Evolutionary conservation across 1,284 basidiomycete genomes (phyloP), one percentile per base, ranked within the genome.

Genomic region (Acaromyces ingoldii): DNA sequence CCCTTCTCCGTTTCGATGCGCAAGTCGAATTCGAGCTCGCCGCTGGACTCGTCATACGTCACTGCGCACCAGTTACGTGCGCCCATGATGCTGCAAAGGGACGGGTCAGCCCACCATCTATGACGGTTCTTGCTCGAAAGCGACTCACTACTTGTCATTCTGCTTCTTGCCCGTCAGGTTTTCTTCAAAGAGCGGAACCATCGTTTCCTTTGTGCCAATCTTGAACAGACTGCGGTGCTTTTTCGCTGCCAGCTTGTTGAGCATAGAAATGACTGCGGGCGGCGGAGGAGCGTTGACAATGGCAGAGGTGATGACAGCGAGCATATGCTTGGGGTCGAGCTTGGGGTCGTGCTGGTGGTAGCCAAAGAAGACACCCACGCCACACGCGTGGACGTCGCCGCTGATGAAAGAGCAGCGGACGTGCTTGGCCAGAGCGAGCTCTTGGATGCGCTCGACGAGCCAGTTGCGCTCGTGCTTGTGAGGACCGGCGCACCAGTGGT

Each of bases 51-150:
- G 37, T 87, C 81, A 77, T 83, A 86, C 28, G 82, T 78, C 4
- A 88, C 83, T n/a, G 81, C 81, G 64, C 89, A 87, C 84, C 90
- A 98, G 76, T 98, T 98, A 37, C 93, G 82, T 44, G 84, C 81
- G 1, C 88, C 87, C 82, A 91, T 91, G 52, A 92, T 85, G 68
- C 81, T 17, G 17, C 1, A 10, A 6, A 50, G 11, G 33, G 29
- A 50, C 9, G 37, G 48, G 49, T 29, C 83, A n/a, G 81, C 80
- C 63, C 89, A 87, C 84, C 90, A 98, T 76, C 96, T 97, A 36
- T 92, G 82, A 45, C 84, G 80, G 1, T 88, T 86, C 82, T 90
- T 90, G 51, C 91, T 85, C 67, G 81, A 47, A 44, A 17, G 57
- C 45, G 37, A 70, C 60, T 36, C 65, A 53, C 6, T 74, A 76